Conservation (phyloP, 768 basidiomycete genomes). For the Kwoniella sp. region DNA sequence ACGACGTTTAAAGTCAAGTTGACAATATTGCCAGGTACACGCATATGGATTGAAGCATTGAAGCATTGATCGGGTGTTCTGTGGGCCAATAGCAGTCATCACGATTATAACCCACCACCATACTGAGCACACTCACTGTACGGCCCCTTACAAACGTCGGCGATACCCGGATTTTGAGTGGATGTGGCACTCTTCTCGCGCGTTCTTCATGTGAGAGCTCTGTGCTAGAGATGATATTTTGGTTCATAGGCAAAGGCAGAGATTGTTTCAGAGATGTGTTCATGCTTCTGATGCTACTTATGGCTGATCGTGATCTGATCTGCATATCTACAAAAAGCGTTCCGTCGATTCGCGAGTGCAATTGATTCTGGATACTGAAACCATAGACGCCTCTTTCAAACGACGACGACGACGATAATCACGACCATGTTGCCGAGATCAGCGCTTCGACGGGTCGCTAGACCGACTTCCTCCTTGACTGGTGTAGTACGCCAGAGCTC, state of each 20-base stretch:
- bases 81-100: slow-evolving; percentile 13
- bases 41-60: neutral
- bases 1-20: neutral
- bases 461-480: slow-evolving; percentile 6
- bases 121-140: neutral
- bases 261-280: no score
- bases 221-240: no score
- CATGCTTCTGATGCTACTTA: no score
- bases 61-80: no score
- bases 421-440: slow-evolving; percentile 10
- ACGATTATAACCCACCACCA: neutral
- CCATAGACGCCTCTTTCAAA: no score
- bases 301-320: no score
- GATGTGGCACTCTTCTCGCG: slow-evolving; percentile 11
- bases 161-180: slow-evolving; percentile 1
- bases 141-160: slow-evolving; percentile 2
- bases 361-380: no score
- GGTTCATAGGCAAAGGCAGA: no score
- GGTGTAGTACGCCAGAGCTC: neutral
- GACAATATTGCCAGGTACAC: neutral
- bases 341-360: no score
- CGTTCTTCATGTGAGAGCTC: no score
- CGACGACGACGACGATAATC: no score
- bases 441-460: slow-evolving; percentile 13
- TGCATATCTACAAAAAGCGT: no score